These are phyloP conservation scores for Arabidopsis arenosa DNA, from an alignment of 345 rosid genomes.

Conservation along the genomic window DNA sequence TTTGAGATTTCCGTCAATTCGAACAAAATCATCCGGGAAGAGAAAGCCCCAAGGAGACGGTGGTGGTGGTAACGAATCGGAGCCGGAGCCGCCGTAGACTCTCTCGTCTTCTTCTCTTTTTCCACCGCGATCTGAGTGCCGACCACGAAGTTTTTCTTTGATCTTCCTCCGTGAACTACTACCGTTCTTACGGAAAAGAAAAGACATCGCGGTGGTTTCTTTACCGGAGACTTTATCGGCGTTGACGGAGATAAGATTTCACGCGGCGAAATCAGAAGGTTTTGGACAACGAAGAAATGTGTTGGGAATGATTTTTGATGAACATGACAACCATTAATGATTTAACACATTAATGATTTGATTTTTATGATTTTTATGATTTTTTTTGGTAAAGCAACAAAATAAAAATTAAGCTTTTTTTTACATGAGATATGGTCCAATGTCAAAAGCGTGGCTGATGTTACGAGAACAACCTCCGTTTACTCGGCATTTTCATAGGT, in stretches of 20 bases:
- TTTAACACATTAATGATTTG: conserved; percentile 23
- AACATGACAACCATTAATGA: conserved; percentile 50
- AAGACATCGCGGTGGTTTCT: conserved; percentile 29
- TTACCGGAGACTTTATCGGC: background rate
- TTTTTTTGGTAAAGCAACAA: background rate
- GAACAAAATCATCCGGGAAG: conserved; percentile 44
- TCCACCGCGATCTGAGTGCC: conserved; percentile 40
- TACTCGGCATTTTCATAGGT: background rate
- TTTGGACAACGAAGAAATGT: conserved; percentile 26
- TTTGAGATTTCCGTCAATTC: conserved; percentile 53
- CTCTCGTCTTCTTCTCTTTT: conserved; percentile 36
- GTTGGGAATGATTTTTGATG: conserved; percentile 34
- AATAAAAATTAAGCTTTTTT: background rate
- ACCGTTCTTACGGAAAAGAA: conserved; percentile 46
- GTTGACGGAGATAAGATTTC: conserved; percentile 8
- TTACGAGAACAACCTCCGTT: conserved; percentile 32
- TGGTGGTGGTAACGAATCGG: conserved; percentile 38
- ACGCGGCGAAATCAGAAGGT: conserved; percentile 48
- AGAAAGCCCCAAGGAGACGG: conserved; percentile 44
- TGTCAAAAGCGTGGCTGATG: conserved; percentile 26
- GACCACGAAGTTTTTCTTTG: conserved; percentile 42
- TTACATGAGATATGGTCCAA: conserved; percentile 12
- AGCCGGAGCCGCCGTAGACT: conserved; percentile 41
- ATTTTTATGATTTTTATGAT: background rate
- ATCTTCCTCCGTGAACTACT: conserved; percentile 42